Evolutionary conservation across 1,284 basidiomycete genomes (phyloP).

Genomic region (Marasmius oreades): DNA sequence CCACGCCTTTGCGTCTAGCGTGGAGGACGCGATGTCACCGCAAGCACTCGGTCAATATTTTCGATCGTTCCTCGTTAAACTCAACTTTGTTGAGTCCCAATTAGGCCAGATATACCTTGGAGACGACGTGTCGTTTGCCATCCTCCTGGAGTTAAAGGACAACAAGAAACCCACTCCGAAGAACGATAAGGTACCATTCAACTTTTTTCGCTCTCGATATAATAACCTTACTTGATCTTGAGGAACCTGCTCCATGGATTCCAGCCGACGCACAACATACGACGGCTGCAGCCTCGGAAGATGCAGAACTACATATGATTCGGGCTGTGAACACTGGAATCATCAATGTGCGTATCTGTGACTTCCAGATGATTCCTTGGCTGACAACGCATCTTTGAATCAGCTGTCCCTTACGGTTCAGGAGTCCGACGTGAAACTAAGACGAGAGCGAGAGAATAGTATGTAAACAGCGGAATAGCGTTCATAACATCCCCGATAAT

Average conservation of each 20-base stretch:
- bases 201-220: neutral
- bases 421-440: slow-evolving; percentile 68
- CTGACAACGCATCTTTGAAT: slow-evolving; percentile 8
- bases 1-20: slow-evolving; percentile 34
- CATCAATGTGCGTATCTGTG: slow-evolving; percentile 61
- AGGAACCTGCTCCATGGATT: slow-evolving; percentile 74
- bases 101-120: slow-evolving; percentile 57
- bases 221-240: slow-evolving; percentile 3
- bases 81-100: slow-evolving; percentile 78
- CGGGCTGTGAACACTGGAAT: slow-evolving; percentile 84
- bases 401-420: slow-evolving; percentile 77
- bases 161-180: slow-evolving; percentile 56
- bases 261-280: slow-evolving; percentile 65
- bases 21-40: slow-evolving; percentile 65
- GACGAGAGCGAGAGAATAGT: slow-evolving; percentile 24
- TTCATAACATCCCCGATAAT: neutral
- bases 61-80: slow-evolving; percentile 81
- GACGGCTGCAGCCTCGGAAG: slow-evolving; percentile 54
- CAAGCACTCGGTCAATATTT: slow-evolving; percentile 73
- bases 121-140: slow-evolving; percentile 78
- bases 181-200: slow-evolving; percentile 38
- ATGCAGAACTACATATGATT: slow-evolving; percentile 64
- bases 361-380: neutral
- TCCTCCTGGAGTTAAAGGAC: slow-evolving; percentile 80
- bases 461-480: neutral